phyloP scores from a whole-genome alignment of 2,329 filamentous ascomycete genomes.

The Colletotrichum trifolii region DNA sequence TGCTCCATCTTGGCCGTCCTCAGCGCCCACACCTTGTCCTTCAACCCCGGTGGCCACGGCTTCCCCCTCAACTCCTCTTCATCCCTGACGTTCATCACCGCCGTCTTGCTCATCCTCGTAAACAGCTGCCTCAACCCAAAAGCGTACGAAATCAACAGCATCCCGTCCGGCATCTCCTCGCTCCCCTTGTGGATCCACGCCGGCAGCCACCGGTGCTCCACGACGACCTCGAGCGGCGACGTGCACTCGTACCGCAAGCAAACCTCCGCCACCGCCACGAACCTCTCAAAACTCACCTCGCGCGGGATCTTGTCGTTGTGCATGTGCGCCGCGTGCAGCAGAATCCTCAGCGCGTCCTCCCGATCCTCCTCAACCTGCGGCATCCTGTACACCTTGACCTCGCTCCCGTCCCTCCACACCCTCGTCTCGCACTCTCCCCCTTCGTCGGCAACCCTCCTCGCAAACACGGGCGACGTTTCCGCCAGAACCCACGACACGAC shows the following conservation, averaged over 20 bases:
- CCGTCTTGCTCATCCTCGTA: slow-evolving; percentile 60
- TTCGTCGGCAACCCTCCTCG: slow-evolving; percentile 55
- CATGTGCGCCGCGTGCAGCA: slow-evolving; percentile 64
- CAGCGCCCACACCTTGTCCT: slow-evolving; percentile 60
- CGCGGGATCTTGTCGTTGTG: slow-evolving; percentile 59
- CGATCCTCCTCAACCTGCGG: slow-evolving; percentile 60
- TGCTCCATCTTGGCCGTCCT: slow-evolving; percentile 62
- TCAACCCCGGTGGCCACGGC: slow-evolving; percentile 59
- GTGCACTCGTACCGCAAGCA: slow-evolving; percentile 63
- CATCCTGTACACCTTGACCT: slow-evolving; percentile 62
- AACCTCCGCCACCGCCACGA: slow-evolving; percentile 63
- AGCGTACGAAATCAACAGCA: slow-evolving; percentile 63
- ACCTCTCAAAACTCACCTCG: slow-evolving; percentile 58
- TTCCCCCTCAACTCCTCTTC: slow-evolving; percentile 56
- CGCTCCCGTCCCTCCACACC: slow-evolving; percentile 55
- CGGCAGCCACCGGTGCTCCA: slow-evolving; percentile 64
- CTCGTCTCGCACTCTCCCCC: slow-evolving; percentile 47
- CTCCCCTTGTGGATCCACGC: slow-evolving; percentile 61
- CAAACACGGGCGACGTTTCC: slow-evolving; percentile 64
- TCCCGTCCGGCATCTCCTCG: slow-evolving; percentile 60
- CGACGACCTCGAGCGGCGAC: slow-evolving; percentile 59
- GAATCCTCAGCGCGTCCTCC: slow-evolving; percentile 53
- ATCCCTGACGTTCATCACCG: slow-evolving; percentile 57
- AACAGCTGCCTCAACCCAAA: slow-evolving; percentile 63
- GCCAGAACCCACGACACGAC: slow-evolving; percentile 63